A percentile compares a stretch with the other conserved stretches of the same genome.
Conservation (phyloP, 2,329 filamentous ascomycete species). For the Fusarium sublunatum region DNA sequence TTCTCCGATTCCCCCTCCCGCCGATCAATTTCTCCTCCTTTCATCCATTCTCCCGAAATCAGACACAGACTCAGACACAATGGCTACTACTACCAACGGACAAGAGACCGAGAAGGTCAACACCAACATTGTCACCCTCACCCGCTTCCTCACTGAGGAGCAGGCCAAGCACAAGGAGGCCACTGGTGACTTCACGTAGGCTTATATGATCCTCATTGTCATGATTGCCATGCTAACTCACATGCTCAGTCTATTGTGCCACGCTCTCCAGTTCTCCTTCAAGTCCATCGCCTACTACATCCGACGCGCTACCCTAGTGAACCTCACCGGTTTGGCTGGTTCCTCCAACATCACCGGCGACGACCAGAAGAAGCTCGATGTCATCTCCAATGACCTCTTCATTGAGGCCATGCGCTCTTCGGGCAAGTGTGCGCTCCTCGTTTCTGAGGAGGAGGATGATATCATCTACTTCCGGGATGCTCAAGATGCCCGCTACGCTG, state of each 20-base stretch:
- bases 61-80: slow-evolving; percentile 43
- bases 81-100: slow-evolving; percentile 54
- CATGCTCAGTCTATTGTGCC: slow-evolving; percentile 81
- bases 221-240: slow-evolving; percentile 28
- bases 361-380: slow-evolving; percentile 99
- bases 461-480: slow-evolving; percentile 86
- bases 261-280: slow-evolving; percentile 99
- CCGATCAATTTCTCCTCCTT: slow-evolving; percentile 25
- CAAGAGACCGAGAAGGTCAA: slow-evolving; percentile 83
- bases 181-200: slow-evolving; percentile 96
- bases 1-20: slow-evolving; percentile 30
- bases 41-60: slow-evolving; percentile 30
- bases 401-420: slow-evolving; percentile 94
- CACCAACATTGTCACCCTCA: slow-evolving; percentile 95
- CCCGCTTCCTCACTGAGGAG: slow-evolving; percentile 95
- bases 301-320: slow-evolving; percentile 92
- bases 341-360: slow-evolving; percentile 96
- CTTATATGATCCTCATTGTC: slow-evolving; percentile 9
- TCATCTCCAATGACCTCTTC: slow-evolving; percentile 98
- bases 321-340: slow-evolving; percentile 93
- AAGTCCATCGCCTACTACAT: slow-evolving; percentile 99
- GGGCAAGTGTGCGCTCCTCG: slow-evolving; percentile 87
- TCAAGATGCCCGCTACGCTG: slow-evolving; percentile 84
- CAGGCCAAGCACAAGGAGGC: slow-evolving; percentile 93
- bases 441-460: slow-evolving; percentile 98